phyloP scores from a whole-genome alignment of 495 filamentous ascomycete genomes.

The Friedmanniomyces endolithicus region DNA sequence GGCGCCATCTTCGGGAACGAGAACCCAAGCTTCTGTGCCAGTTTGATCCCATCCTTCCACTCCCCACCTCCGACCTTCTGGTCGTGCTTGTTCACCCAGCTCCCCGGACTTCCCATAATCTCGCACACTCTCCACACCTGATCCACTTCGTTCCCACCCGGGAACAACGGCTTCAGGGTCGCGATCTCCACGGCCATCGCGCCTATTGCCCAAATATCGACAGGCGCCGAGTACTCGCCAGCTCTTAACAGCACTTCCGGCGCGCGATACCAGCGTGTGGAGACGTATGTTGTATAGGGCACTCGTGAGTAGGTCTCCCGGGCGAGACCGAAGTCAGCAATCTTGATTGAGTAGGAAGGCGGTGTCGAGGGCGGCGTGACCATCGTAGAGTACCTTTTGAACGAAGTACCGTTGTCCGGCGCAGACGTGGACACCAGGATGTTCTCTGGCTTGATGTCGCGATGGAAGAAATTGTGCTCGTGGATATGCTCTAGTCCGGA shows the following conservation, averaged over 20 bases:
- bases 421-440: constrained; percentile 93
- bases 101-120: constrained; percentile 97
- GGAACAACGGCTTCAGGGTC: constrained; percentile 92
- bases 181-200: constrained; percentile 99
- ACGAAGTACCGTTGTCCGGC: constrained; percentile 62
- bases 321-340: constrained; percentile 97
- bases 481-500: constrained; percentile 95
- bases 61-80: constrained; percentile 86
- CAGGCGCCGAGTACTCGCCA: constrained; percentile 92
- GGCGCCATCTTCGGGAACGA: constrained; percentile 99
- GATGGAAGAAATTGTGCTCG: constrained; percentile 93
- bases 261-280: constrained; percentile 95
- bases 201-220: constrained; percentile 97
- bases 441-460: constrained; percentile 98
- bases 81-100: constrained; percentile 90
- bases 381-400: constrained; percentile 81
- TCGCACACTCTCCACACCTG: constrained; percentile 99
- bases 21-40: constrained; percentile 93
- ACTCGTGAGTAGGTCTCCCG: constrained; percentile 92
- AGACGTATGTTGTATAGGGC: constrained; percentile 97
- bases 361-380: constrained; percentile 93
- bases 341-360: constrained; percentile 89
- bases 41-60: constrained; percentile 85
- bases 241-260: constrained; percentile 91
- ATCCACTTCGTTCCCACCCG: constrained; percentile 95